These are phyloP conservation scores for Mycena crocata DNA, from an alignment of 768 basidiomycete genomes.

Conservation along the genomic window DNA sequence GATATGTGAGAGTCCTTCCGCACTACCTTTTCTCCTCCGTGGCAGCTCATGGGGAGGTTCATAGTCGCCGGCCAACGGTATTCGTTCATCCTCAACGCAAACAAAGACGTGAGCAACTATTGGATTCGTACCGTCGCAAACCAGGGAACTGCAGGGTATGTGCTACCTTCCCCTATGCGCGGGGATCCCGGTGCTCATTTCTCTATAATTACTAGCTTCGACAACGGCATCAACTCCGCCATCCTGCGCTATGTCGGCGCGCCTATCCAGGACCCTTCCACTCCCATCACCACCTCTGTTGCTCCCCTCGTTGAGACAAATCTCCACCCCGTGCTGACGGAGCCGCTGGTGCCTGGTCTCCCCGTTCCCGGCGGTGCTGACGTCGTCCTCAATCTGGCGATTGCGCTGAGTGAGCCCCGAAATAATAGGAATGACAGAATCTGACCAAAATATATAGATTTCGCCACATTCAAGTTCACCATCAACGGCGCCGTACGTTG, in stretches of 20 bases:
- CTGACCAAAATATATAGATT: constrained; percentile 7
- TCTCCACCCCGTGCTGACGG: constrained; percentile 27
- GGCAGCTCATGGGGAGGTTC: neutral
- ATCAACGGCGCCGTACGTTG: constrained; percentile 41
- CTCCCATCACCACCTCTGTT: constrained; percentile 5
- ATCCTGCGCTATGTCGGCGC: constrained; percentile 54
- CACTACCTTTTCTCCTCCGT: too few relatives aligned
- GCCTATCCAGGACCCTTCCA: constrained; percentile 42
- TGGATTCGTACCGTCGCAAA: constrained; percentile 49
- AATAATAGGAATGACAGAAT: too few relatives aligned
- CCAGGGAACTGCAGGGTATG: too few relatives aligned
- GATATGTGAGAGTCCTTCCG: constrained; percentile 14
- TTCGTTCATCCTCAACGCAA: constrained; percentile 51
- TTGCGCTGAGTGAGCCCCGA: neutral
- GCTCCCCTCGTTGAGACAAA: constrained; percentile 44
- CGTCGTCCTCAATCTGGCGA: constrained; percentile 35
- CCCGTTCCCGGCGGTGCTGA: constrained; percentile 41
- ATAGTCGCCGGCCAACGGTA: constrained; percentile 50
- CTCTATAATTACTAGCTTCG: constrained; percentile 33
- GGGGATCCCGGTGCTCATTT: too few relatives aligned
- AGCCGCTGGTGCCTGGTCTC: constrained; percentile 36
- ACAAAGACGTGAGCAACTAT: constrained; percentile 56
- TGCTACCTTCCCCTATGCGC: too few relatives aligned
- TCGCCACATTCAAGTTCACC: constrained; percentile 37
- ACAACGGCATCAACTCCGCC: constrained; percentile 48